A percentile compares a stretch with the other conserved stretches of the same genome.
These are phyloP conservation scores for Didymella pomorum DNA, from an alignment of 2,329 filamentous ascomycete genomes.

Conservation along the genomic window DNA sequence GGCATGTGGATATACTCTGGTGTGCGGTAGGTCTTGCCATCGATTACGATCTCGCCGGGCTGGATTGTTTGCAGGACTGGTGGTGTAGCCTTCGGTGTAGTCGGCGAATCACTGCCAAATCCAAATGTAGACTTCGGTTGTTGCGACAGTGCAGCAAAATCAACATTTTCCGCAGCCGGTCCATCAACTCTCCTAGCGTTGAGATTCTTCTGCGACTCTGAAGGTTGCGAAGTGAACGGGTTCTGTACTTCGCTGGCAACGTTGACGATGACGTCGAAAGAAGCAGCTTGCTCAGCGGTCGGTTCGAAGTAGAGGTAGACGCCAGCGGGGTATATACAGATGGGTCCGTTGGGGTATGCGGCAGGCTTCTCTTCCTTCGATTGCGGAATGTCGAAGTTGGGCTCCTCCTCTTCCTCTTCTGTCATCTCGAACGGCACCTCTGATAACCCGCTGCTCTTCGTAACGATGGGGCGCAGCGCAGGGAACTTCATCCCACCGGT, in stretches of 20 bases:
- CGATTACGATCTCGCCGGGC: conserved; percentile 36
- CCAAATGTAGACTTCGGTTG: conserved; percentile 38
- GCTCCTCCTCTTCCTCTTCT: conserved; percentile 71
- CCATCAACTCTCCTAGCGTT: conserved; percentile 48
- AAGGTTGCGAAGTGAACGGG: conserved; percentile 63
- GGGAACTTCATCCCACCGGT: conserved; percentile 62
- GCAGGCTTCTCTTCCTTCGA: conserved; percentile 75
- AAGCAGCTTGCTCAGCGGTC: conserved; percentile 76
- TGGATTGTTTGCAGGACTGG: conserved; percentile 51
- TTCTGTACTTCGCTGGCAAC: conserved; percentile 84
- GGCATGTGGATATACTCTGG: conserved; percentile 88
- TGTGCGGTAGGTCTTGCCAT: conserved; percentile 48
- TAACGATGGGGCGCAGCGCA: conserved; percentile 44
- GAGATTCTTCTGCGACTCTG: conserved; percentile 45
- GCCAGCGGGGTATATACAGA: conserved; percentile 80
- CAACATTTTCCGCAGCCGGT: conserved; percentile 46
- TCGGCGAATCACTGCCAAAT: conserved; percentile 51
- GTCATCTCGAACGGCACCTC: conserved; percentile 73
- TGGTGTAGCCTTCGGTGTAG: conserved; percentile 61
- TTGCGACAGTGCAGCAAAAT: conserved; percentile 45
- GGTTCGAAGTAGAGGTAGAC: conserved; percentile 84
- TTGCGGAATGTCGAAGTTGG: conserved; percentile 63
- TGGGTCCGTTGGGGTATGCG: conserved; percentile 81
- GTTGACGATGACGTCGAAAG: conserved; percentile 85
- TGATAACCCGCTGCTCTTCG: conserved; percentile 49